phyloP scores from a whole-genome alignment of 192 early-diverging fungal species.

The Backusella mclennaniae region DNA sequence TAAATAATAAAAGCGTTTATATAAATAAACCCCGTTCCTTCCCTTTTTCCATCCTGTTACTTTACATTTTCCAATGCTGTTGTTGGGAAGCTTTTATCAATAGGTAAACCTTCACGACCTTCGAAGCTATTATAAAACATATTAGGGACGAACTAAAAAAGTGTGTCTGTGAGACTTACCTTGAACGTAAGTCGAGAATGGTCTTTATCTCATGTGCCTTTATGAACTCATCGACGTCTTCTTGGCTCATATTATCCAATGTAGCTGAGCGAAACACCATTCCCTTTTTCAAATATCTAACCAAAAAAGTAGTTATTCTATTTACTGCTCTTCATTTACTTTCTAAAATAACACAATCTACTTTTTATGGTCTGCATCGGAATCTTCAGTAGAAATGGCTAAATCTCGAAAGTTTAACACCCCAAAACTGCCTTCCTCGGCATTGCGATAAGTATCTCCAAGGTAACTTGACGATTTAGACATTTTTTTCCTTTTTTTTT shows the following conservation, averaged over 20 bases:
- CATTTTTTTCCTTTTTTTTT: no score
- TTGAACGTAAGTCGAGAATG: constrained; percentile 44
- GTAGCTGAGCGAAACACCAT: constrained; percentile 42
- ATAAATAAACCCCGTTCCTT: background rate
- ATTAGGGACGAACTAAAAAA: background rate
- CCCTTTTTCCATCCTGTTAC: background rate
- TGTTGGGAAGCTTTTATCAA: constrained; percentile 28
- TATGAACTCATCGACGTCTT: constrained; percentile 34
- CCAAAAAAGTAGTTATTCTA: background rate
- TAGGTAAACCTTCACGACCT: constrained; percentile 10
- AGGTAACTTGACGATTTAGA: background rate
- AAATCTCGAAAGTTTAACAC: constrained; percentile 29
- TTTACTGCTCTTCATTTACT: background rate
- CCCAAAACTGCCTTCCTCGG: constrained; percentile 9
- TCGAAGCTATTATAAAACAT: background rate
- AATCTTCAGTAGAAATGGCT: constrained; percentile 12
- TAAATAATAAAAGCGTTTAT: background rate
- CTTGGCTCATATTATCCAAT: constrained; percentile 36
- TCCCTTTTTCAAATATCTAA: constrained; percentile 33
- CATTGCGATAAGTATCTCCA: background rate
- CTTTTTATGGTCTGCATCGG: constrained; percentile 6
- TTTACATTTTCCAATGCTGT: constrained; percentile 19
- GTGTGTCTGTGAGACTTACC: background rate
- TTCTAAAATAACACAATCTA: background rate
- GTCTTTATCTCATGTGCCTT: constrained; percentile 32